A percentile compares a stretch with the other conserved stretches of the same genome.
Conservation (phyloP, 2,329 filamentous ascomycete species). For the Claviceps digitariae region DNA sequence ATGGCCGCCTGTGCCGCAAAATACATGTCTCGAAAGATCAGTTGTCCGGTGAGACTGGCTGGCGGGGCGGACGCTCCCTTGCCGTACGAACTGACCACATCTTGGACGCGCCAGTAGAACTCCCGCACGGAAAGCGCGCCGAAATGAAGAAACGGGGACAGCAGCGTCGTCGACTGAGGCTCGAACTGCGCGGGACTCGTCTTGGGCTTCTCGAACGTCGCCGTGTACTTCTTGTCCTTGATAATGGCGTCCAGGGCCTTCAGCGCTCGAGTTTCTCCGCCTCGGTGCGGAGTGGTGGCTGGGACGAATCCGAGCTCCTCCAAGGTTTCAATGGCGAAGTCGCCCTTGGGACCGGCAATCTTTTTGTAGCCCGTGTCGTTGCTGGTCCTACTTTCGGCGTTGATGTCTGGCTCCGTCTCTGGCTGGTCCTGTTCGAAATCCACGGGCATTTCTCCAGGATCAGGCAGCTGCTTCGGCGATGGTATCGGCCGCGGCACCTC, state of each 20-base stretch:
- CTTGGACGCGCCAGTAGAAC: conserved; percentile 59
- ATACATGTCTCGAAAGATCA: conserved; percentile 74
- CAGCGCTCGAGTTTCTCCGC: conserved; percentile 56
- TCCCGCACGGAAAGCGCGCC: conserved; percentile 55
- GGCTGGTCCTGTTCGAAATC: conserved; percentile 43
- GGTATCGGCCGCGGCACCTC: conserved; percentile 47
- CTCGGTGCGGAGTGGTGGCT: conserved; percentile 53
- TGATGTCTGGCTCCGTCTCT: conserved; percentile 42
- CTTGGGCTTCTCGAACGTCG: conserved; percentile 63
- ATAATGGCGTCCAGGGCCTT: conserved; percentile 44
- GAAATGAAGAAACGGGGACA: conserved; percentile 64
- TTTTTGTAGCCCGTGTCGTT: conserved; percentile 43
- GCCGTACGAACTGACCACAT: conserved; percentile 43
- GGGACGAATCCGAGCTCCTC: conserved; percentile 54
- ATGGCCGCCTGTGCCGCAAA: conserved; percentile 62
- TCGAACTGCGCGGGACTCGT: conserved; percentile 62
- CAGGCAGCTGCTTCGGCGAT: conserved; percentile 44
- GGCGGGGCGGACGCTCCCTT: conserved; percentile 47
- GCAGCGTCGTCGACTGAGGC: conserved; percentile 58
- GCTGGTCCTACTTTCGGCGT: conserved; percentile 37
- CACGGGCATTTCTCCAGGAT: conserved; percentile 49
- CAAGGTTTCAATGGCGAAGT: conserved; percentile 59
- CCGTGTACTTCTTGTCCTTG: conserved; percentile 50
- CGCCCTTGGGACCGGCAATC: conserved; percentile 51
- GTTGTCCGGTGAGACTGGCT: conserved; percentile 56